Evolutionary conservation across 148 eudicot species (phyloP).

Genomic region (Arctostaphylos glauca): DNA sequence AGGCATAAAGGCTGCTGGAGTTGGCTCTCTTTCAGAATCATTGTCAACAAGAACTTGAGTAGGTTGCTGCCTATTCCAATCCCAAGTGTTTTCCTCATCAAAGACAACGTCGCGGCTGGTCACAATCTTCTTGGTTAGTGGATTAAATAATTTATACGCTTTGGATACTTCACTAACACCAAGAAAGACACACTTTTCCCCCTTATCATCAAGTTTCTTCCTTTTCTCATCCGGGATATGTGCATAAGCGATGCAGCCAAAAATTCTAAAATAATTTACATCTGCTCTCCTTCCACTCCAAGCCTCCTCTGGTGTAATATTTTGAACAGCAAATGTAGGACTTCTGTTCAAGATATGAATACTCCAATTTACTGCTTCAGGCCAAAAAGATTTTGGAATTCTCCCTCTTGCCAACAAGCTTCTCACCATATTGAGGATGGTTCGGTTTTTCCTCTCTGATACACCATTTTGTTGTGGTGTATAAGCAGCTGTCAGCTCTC

Average conservation of each 20-base stretch:
- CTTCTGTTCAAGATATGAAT: slow-evolving; percentile 4
- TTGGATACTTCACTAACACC: slow-evolving; percentile 12
- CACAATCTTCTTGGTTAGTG: neutral
- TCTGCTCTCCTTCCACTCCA: slow-evolving; percentile 5
- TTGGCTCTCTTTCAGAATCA: too few relatives aligned
- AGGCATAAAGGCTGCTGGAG: too few relatives aligned
- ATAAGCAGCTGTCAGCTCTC: neutral
- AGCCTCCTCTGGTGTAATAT: slow-evolving; percentile 4
- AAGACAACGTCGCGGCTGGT: slow-evolving; percentile 17
- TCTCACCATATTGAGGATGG: neutral
- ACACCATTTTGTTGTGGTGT: slow-evolving; percentile 20
- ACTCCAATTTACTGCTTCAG: neutral
- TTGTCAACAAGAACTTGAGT: neutral
- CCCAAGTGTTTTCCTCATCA: slow-evolving; percentile 16
- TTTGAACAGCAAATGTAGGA: neutral
- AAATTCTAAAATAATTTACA: slow-evolving; percentile 11
- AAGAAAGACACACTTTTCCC: too few relatives aligned
- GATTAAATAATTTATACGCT: slow-evolving; percentile 19
- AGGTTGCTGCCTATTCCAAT: neutral
- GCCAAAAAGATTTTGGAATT: slow-evolving; percentile 12
- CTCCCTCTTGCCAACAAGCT: neutral
- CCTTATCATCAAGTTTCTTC: too few relatives aligned
- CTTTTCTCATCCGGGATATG: neutral
- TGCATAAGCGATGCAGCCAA: slow-evolving; percentile 20
- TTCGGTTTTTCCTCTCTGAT: slow-evolving; percentile 9